Conservation (phyloP, 2,329 filamentous ascomycete genomes). For the Neonectria sp. region DNA sequence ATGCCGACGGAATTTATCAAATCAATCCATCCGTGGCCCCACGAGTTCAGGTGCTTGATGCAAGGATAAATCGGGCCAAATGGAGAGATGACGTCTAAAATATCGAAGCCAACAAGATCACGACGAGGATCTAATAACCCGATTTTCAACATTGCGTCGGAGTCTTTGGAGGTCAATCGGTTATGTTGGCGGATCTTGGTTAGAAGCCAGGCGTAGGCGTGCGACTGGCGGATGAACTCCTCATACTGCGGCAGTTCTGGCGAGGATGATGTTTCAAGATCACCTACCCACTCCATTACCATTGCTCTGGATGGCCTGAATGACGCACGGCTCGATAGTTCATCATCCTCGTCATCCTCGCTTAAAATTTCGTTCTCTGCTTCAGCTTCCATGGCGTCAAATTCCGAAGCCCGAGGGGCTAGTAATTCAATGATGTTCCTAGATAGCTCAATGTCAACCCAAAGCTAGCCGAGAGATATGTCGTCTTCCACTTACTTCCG, state of each 20-base stretch:
- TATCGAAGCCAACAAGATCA: conserved; percentile 22
- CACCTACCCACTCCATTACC: background rate
- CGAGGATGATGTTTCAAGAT: background rate
- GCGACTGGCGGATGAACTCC: background rate
- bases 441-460: background rate
- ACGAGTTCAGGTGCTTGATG: conserved; percentile 11
- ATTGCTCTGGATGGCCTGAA: background rate
- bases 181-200: background rate
- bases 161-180: background rate
- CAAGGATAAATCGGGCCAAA: conserved; percentile 12
- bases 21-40: conserved; percentile 25
- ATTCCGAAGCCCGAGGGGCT: background rate
- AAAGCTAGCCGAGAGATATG: background rate
- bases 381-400: background rate
- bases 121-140: conserved; percentile 13
- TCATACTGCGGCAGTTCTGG: background rate
- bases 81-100: conserved; percentile 15
- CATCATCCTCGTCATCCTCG: background rate
- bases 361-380: background rate
- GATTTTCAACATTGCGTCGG: background rate
- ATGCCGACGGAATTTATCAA: conserved; percentile 19
- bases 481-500: background rate
- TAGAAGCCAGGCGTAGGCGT: background rate
- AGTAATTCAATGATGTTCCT: background rate
- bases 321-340: background rate